Evolutionary conservation across 208 protist species (phyloP), one percentile per base, ranked within the genome.

Genomic region (Trypanosomatidae sp.): DNA sequence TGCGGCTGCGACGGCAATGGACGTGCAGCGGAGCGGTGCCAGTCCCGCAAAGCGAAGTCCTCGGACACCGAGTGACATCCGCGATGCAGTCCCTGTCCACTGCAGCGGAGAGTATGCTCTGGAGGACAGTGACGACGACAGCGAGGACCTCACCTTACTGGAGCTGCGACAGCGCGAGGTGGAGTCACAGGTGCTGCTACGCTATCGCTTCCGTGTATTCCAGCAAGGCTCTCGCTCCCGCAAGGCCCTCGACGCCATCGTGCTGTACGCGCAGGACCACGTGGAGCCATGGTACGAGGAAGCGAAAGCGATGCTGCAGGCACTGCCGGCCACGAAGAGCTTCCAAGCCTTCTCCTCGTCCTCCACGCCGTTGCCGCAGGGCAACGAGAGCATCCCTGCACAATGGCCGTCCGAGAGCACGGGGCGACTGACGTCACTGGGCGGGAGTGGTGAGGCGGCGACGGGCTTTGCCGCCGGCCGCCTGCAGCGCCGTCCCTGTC

Each of bases 111-210:
- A n/a, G 3, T 43, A 33, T 19, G 65, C 22, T 12, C 44, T 33
- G n/a, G 65, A 56, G 46, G 60, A 65, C 39, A 41, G n/a, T 5
- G 44, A 36, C 30, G 70, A 56, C 17, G 69, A 17, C 13, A 55
- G 39, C 50, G 41, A 39, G n/a, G 36, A 36, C 13, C 2, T 17
- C 46, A 76, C 55, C 46, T 47, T 80, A 39, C 33, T 64, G 47
- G 76, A 80, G 30, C 70, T 80, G 55, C 76, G 76, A 1, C 76
- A 80, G 39, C 65, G 76, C 7, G 76, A 80, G 59, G 33, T 80
- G 1, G 80, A 88, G 72, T 69, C 80, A 4, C 77, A 79, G 1
- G 58, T 82, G 19, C 39, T 83, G 44, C 65, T 84, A 52, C 85
- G 81, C 52, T 81, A 82, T 19, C 72, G 78, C n/a, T 72, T 86